Conservation (phyloP, 73 alveolate genomes). For the Paramecium octaurelia region DNA sequence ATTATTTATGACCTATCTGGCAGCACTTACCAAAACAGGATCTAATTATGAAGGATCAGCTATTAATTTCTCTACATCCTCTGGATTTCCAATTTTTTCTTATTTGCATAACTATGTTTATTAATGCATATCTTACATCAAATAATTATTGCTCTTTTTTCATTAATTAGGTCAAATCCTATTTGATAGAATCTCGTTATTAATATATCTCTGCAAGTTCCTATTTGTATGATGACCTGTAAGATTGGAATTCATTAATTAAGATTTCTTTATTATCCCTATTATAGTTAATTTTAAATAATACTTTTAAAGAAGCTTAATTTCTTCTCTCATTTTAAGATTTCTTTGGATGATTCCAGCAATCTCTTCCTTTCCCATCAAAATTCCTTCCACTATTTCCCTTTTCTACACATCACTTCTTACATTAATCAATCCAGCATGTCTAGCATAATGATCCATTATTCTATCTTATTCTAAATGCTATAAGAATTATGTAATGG, state of each 20-base stretch:
- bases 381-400: constrained; percentile 56
- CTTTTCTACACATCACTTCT: constrained; percentile 55
- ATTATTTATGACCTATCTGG: constrained; percentile 50
- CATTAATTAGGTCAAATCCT: neutral
- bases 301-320: constrained; percentile 25
- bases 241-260: neutral
- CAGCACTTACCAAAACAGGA: constrained; percentile 31
- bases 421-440: constrained; percentile 60
- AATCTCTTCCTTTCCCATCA: constrained; percentile 57
- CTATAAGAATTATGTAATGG: constrained; percentile 29
- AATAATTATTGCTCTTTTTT: constrained; percentile 46
- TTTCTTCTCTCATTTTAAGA: constrained; percentile 59
- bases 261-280: constrained; percentile 46
- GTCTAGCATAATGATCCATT: constrained; percentile 55
- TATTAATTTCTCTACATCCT: constrained; percentile 51
- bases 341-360: constrained; percentile 50
- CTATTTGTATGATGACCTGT: constrained; percentile 25
- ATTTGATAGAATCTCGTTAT: constrained; percentile 35
- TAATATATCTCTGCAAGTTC: constrained; percentile 19
- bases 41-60: constrained; percentile 49
- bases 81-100: constrained; percentile 59
- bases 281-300: neutral
- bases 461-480: constrained; percentile 61
- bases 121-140: neutral
- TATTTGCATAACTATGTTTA: constrained; percentile 26